Evolutionary conservation across 257 asterid genomes (phyloP).

Genomic region (Solanum gandarillasii): DNA sequence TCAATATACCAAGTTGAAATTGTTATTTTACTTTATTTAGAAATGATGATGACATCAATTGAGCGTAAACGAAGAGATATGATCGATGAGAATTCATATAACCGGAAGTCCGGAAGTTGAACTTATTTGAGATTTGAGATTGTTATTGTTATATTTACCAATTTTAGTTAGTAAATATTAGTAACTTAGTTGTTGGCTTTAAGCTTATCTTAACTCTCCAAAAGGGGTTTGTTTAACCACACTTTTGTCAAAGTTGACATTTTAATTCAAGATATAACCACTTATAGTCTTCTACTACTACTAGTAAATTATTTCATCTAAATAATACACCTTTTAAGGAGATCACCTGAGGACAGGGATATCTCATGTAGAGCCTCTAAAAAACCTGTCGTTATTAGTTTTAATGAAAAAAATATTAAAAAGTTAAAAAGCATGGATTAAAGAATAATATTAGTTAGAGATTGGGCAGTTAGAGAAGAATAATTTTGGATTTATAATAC

Average conservation of each 20-base stretch:
- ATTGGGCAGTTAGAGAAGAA: neutral
- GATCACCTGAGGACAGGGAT: neutral
- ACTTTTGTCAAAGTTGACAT: conserved; percentile 4
- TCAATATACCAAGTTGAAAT: neutral
- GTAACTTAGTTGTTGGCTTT: neutral
- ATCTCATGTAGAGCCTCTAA: neutral
- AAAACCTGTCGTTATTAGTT: neutral
- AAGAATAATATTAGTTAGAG: neutral
- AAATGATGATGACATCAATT: neutral
- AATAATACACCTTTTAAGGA: neutral
- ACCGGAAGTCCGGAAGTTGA: too few relatives aligned
- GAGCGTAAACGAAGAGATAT: neutral
- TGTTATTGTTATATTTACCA: neutral
- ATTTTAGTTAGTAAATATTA: neutral
- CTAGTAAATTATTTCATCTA: neutral
- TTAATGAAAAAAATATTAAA: neutral
- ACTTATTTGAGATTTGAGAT: neutral
- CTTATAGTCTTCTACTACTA: neutral
- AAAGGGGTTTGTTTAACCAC: neutral
- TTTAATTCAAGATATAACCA: neutral
- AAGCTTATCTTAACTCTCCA: neutral
- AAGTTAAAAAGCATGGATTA: neutral
- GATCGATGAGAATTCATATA: neutral
- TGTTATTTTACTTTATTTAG: neutral
- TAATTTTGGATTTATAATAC: neutral